Evolutionary conservation across 129 eudicot genomes (phyloP).

Genomic region (Chrysanthemum seticuspe): DNA sequence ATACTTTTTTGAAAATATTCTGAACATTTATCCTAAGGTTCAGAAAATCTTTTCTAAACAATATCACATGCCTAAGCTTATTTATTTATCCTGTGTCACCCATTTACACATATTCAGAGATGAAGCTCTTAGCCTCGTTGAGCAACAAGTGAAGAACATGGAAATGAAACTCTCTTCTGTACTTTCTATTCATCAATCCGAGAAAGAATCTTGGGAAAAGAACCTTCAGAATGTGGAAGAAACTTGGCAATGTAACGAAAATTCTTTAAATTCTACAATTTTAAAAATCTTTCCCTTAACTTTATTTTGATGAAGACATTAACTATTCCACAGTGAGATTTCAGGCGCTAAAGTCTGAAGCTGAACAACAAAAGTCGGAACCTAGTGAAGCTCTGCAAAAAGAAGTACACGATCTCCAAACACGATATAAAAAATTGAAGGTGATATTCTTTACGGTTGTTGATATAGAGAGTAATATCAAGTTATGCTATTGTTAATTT

Average conservation of each 20-base stretch:
- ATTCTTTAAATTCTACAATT: neutral
- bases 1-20: neutral
- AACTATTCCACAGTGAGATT: slow-evolving; percentile 60
- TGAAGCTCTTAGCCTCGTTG: slow-evolving; percentile 57
- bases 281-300: neutral
- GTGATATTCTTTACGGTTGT: slow-evolving; percentile 30
- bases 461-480: neutral
- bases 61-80: slow-evolving; percentile 10
- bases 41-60: neutral
- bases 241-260: slow-evolving; percentile 77
- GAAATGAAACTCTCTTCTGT: slow-evolving; percentile 72
- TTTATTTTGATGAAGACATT: neutral
- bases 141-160: slow-evolving; percentile 65
- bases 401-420: slow-evolving; percentile 70
- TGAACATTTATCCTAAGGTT: too few species aligned
- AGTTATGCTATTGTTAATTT: neutral
- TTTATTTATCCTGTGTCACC: slow-evolving; percentile 1
- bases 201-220: slow-evolving; percentile 74
- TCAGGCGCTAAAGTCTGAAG: slow-evolving; percentile 56
- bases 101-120: slow-evolving; percentile 51
- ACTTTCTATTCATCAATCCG: slow-evolving; percentile 56
- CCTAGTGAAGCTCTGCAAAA: slow-evolving; percentile 55
- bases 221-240: slow-evolving; percentile 88
- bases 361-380: slow-evolving; percentile 48
- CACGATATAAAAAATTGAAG: slow-evolving; percentile 63